Conservation (phyloP, 2,329 filamentous ascomycete species). For the Curvularia verruculosa region DNA sequence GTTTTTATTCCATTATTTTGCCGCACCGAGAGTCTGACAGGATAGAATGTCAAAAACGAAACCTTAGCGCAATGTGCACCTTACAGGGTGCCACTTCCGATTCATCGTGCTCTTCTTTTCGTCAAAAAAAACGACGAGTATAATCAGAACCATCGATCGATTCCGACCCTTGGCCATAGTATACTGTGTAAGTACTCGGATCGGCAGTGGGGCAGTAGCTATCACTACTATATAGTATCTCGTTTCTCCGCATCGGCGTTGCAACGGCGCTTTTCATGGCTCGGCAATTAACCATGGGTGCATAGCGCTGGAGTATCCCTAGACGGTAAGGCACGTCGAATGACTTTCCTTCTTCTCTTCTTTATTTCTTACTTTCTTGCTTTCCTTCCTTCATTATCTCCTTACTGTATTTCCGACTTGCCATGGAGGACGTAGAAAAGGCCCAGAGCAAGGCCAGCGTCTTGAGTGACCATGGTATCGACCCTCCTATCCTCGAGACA, state of each 20-base stretch:
- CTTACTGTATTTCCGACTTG: constrained; percentile 1
- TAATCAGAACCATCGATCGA: neutral
- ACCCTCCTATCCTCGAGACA: constrained; percentile 1
- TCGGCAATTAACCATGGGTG: neutral
- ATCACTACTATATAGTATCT: no score
- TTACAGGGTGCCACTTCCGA: neutral
- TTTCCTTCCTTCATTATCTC: neutral
- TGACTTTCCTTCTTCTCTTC: neutral
- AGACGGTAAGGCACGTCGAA: neutral
- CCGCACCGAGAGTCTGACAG: no score
- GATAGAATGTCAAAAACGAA: no score
- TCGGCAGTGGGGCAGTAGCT: constrained; percentile 11
- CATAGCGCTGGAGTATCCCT: neutral
- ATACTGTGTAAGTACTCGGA: constrained; percentile 23
- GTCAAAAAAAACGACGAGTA: neutral
- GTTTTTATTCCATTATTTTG: no score
- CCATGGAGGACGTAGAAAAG: constrained; percentile 27
- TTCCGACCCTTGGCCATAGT: constrained; percentile 22
- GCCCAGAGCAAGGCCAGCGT: constrained; percentile 19
- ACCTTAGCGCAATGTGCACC: no score
- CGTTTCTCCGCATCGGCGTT: constrained; percentile 3
- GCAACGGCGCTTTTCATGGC: constrained; percentile 10
- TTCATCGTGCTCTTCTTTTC: neutral
- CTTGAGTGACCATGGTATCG: constrained; percentile 13
- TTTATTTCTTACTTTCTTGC: neutral